Conservation (phyloP, 208 protist genomes). For the Crithidia sp. region DNA sequence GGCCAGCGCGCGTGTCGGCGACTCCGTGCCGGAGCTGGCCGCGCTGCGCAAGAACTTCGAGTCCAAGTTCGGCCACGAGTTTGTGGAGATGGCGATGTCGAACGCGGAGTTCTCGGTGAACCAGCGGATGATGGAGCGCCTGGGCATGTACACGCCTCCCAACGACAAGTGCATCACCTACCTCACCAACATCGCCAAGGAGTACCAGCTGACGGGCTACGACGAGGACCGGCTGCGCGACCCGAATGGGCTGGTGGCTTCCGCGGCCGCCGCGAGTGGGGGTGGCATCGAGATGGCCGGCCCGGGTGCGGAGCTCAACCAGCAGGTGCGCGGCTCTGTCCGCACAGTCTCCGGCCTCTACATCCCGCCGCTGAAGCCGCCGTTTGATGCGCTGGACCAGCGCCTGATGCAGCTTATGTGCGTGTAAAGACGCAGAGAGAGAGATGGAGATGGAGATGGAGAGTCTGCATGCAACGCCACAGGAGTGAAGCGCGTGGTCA, state of each 20-base stretch:
- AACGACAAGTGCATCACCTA: slow-evolving; percentile 88
- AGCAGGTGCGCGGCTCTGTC: slow-evolving; percentile 34
- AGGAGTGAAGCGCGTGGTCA: too few relatives aligned
- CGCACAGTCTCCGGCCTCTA: slow-evolving; percentile 67
- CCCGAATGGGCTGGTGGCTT: slow-evolving; percentile 65
- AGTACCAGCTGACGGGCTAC: slow-evolving; percentile 81
- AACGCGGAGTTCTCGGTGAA: slow-evolving; percentile 92
- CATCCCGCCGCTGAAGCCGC: slow-evolving; percentile 55
- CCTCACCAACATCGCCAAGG: slow-evolving; percentile 75
- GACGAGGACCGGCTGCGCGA: slow-evolving; percentile 74
- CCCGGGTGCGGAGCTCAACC: slow-evolving; percentile 10
- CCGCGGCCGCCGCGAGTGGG: slow-evolving; percentile 51
- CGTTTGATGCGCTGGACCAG: slow-evolving; percentile 74
- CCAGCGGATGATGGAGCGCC: slow-evolving; percentile 83
- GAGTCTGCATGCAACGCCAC: not conserved
- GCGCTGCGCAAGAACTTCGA: slow-evolving; percentile 78
- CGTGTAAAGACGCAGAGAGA: slow-evolving; percentile 24
- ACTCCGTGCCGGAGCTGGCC: slow-evolving; percentile 75
- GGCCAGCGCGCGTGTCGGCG: slow-evolving; percentile 71
- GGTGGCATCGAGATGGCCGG: slow-evolving; percentile 15
- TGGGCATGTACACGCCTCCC: slow-evolving; percentile 71
- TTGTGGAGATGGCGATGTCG: slow-evolving; percentile 77
- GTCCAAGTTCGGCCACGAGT: slow-evolving; percentile 85
- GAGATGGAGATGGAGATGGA: not conserved
- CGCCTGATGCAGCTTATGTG: slow-evolving; percentile 70